Percentiles rank a stretch among this genome's conserved stretches.
These are phyloP conservation scores for Fusarium drepaniforme DNA, from an alignment of 2,329 filamentous ascomycete genomes.

Conservation along the genomic window DNA sequence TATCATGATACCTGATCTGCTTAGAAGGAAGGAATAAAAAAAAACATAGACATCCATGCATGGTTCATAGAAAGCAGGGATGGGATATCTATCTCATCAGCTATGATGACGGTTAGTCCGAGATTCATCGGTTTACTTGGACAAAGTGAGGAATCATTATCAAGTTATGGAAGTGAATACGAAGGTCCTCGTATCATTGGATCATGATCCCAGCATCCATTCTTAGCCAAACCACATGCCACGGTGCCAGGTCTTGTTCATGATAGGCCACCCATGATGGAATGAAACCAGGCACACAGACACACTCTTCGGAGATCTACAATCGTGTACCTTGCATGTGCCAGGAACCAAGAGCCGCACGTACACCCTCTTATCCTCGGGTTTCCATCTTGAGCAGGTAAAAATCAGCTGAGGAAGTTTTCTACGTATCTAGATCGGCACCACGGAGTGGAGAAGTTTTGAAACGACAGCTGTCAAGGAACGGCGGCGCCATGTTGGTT, in stretches of 20 bases:
- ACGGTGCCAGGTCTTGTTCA: not conserved
- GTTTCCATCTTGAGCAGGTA: not conserved
- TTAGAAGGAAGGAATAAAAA: not conserved
- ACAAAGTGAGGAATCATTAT: not conserved
- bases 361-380: not conserved
- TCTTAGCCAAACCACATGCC: not conserved
- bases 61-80: not conserved
- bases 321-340: slow-evolving; percentile 13
- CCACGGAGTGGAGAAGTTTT: slow-evolving; percentile 25
- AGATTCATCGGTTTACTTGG: not conserved
- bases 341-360: slow-evolving; percentile 5
- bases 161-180: not conserved
- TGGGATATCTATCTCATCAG: not conserved
- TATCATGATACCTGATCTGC: slow-evolving; percentile 11
- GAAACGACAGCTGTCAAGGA: slow-evolving; percentile 30
- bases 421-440: not conserved
- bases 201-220: slow-evolving; percentile 17
- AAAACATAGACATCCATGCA: slow-evolving; percentile 5
- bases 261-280: not conserved
- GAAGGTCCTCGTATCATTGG: slow-evolving; percentile 7
- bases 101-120: not conserved
- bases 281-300: not conserved
- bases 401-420: not conserved
- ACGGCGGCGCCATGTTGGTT: slow-evolving; percentile 17
- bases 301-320: slow-evolving; percentile 6